Percentiles rank a stretch among this genome's conserved stretches.
phyloP scores from a whole-genome alignment of 164 flowering plant genomes.

The Sextonia rubra region DNA sequence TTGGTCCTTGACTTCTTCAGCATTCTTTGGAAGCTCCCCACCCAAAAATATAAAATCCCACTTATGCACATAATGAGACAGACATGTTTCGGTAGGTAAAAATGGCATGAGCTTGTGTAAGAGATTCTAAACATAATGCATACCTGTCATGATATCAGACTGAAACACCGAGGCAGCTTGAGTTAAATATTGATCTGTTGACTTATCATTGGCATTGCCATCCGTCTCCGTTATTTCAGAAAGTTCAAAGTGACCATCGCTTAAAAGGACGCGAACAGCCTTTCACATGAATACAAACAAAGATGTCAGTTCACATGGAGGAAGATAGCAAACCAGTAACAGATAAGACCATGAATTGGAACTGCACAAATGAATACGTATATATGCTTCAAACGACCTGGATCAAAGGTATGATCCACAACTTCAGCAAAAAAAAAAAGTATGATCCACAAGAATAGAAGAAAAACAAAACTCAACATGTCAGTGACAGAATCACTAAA shows the following conservation, averaged over 20 bases:
- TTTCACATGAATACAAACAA: conserved; percentile 14
- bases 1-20: too few relatives aligned
- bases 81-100: background rate
- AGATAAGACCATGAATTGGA: background rate
- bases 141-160: conserved; percentile 49
- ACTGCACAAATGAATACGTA: background rate
- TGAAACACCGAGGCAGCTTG: conserved; percentile 42
- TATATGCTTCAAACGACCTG: too few relatives aligned
- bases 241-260: conserved; percentile 45
- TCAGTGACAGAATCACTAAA: background rate
- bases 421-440: background rate
- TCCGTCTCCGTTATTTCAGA: conserved; percentile 44
- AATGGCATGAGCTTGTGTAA: background rate
- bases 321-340: background rate
- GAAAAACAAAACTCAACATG: background rate
- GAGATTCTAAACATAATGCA: conserved; percentile 3
- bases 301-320: conserved; percentile 1
- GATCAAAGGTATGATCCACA: background rate
- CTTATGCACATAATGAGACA: background rate
- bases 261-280: conserved; percentile 54
- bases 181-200: conserved; percentile 47
- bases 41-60: too few relatives aligned
- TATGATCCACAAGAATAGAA: background rate
- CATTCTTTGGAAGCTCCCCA: too few relatives aligned
- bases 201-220: conserved; percentile 30